Percentiles rank a stretch among this genome's conserved stretches.
Conservation (phyloP, 2,329 filamentous ascomycete species). For the Scytalidium lignicola region DNA sequence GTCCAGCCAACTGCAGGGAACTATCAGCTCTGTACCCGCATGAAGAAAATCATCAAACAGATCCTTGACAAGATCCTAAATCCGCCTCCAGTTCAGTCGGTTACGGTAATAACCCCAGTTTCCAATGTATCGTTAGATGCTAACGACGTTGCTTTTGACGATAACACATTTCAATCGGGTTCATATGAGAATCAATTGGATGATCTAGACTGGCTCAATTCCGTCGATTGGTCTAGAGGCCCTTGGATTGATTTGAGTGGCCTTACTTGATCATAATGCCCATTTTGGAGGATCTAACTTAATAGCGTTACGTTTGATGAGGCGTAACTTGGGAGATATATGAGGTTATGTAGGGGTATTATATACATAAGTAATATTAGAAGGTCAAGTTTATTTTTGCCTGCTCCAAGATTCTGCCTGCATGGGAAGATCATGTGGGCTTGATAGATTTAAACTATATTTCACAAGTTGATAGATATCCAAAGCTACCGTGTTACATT, state of each 20-base stretch:
- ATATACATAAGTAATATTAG: too few species aligned
- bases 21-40: constrained; percentile 40
- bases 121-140: not conserved
- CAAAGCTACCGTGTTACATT: not conserved
- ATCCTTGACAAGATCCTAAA: constrained; percentile 47
- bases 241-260: constrained; percentile 24
- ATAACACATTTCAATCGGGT: not conserved
- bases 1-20: constrained; percentile 43
- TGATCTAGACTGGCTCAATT: constrained; percentile 26
- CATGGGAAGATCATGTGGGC: too few species aligned
- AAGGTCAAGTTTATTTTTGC: too few species aligned
- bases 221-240: constrained; percentile 24
- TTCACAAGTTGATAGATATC: not conserved
- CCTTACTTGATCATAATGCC: not conserved
- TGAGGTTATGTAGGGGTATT: too few species aligned
- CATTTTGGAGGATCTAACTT: too few species aligned
- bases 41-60: constrained; percentile 43
- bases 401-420: too few species aligned
- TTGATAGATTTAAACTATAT: not conserved
- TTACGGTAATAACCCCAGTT: constrained; percentile 5
- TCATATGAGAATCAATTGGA: constrained; percentile 16
- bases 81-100: constrained; percentile 15
- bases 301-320: too few species aligned
- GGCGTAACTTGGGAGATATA: too few species aligned
- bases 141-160: constrained; percentile 10